These are phyloP conservation scores for Annulohypoxylon moriforme DNA, from an alignment of 495 filamentous ascomycete species.

Conservation along the genomic window DNA sequence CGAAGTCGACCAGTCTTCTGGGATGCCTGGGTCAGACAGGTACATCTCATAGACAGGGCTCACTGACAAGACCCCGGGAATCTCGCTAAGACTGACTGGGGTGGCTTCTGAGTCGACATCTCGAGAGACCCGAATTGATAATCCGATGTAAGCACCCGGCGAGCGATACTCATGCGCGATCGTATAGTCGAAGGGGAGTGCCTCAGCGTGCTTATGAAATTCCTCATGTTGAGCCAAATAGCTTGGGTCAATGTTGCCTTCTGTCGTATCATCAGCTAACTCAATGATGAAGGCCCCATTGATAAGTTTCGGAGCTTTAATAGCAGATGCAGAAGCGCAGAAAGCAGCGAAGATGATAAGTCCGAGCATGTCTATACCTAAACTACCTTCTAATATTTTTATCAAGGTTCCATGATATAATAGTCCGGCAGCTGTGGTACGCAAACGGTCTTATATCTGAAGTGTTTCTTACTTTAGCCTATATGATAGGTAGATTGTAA, in stretches of 20 bases:
- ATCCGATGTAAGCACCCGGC: constrained; percentile 32
- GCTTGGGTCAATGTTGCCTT: background rate
- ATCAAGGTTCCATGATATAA: background rate
- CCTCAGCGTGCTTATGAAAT: constrained; percentile 35
- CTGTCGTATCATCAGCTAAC: constrained; percentile 1
- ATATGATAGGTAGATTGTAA: no score
- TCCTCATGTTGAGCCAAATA: constrained; percentile 14
- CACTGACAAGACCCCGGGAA: constrained; percentile 37
- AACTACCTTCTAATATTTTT: background rate
- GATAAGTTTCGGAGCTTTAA: constrained; percentile 13
- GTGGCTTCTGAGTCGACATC: constrained; percentile 9
- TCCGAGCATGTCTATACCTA: background rate
- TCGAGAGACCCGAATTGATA: constrained; percentile 36
- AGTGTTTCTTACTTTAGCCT: background rate
- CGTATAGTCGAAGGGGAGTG: constrained; percentile 31
- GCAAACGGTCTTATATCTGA: background rate
- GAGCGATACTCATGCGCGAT: constrained; percentile 40
- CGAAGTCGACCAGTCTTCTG: background rate
- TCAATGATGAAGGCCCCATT: constrained; percentile 30
- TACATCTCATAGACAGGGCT: constrained; percentile 31
- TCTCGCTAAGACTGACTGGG: constrained; percentile 11
- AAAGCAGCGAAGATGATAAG: background rate
- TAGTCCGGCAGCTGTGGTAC: background rate
- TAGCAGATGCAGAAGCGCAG: background rate
- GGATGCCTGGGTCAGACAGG: constrained; percentile 15